Base-by-base conservation (phyloP, 257 asterid genomes). In the Scutellaria galericulata region DNA sequence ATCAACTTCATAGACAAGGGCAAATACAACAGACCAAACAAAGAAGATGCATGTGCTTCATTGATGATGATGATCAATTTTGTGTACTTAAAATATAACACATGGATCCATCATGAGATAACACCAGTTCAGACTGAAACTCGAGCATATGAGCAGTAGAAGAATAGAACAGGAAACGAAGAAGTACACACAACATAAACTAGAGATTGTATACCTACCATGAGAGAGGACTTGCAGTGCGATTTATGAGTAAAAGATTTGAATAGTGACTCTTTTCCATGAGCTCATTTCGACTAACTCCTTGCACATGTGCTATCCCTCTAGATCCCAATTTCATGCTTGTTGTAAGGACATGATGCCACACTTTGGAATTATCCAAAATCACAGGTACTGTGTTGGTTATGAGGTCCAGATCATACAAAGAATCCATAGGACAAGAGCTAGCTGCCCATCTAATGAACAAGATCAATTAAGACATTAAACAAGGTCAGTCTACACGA, bases 311-410 rank as follows among this genome's bases (percentile, higher is more conserved):
- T 42, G 96, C 95, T 61, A 87, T 77, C 56, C 97, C 99, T 84
- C 96, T 82, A 40, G 97, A 81, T 70, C 94, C 97, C 81, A 95
- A 75, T 80, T 91, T 90, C 98, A 90, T 92, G 90, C 99, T 85
- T 37, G 94, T 95, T 41, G 91, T 51, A 68, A 88, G 89, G 75
- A 95, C 89, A 35, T 75, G 93, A 86, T 92, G 91, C 99, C 99
- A 95, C 57, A 54, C 63, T 71, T 90, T 82, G 31, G 98, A 95
- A 77, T 88, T 88, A 81, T 92, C 99, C 90, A 95, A 68, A 78
- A 95, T 84, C 73, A 87, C 91, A 78, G 98, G 96, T 64, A 95
- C 87, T 1, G 82, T 88, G 62, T 80, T 78, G 20, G 96, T 90
- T 70, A 95, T 82, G 82, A 87, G 89, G 54, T 89, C 87, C 78